Base-by-base conservation (phyloP, 2,329 filamentous ascomycete genomes). In the Colletotrichum sp. region DNA sequence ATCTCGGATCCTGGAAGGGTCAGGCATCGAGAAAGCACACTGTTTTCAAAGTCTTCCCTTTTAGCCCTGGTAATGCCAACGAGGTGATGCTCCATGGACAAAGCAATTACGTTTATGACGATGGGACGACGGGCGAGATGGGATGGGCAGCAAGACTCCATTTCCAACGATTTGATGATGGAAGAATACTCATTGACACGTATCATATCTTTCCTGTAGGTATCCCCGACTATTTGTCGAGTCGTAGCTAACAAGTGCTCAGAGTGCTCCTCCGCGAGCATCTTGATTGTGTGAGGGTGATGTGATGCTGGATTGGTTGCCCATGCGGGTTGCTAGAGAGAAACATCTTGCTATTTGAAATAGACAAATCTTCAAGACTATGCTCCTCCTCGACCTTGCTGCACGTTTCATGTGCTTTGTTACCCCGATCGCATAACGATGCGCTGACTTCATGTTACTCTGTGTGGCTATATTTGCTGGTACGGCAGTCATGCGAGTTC, bases 281-380 rank as follows among this genome's bases (percentile, higher is more conserved):
- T 11, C 22, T 0, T 27, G 55, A 52, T 22, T 29, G 9, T 16
- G 0, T 59, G 25, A 15, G 4, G 55, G 16, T 25, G 55, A 59
- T 16, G 16, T 25, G 55, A 59, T 16, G 27, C 25, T 59, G 16
- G 25, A 12, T 19, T 19, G 8, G 25, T 11, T 27, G 1, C 25
- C 55, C 3, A 9, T 59, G 22, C 4, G 13, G 16, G 3, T 13
- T 59, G 55, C 13, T 7, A 16, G 22, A 59, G 16, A 57, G 0
- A 22, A 4, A 49, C 2, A 1, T 13, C 4, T 22, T 13, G 44
- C 11, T 3, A 52, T 4, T 1, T 8, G 0, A 22, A 22, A 52
- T 22, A 52, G 44, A 49, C 1, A n/a, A n/a, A 49, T n/a, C 9
- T 49, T 49, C 36, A 0, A 0, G 0, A 49, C 19, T 7, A 12